phyloP scores from a whole-genome alignment of 441 rosid species.

The Adansonia madagascariensis region DNA sequence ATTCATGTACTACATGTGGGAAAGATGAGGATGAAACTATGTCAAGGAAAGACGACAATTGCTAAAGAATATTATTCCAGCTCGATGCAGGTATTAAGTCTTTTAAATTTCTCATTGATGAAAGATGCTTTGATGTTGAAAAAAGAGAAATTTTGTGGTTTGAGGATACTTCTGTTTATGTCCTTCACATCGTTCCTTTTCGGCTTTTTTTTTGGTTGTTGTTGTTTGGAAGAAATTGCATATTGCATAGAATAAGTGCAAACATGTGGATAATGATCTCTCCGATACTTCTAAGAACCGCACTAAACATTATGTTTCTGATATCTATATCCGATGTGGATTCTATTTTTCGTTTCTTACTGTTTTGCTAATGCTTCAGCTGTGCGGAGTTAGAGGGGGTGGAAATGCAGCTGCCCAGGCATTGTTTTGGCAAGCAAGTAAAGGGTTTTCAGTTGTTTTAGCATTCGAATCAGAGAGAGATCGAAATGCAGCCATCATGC shows the following conservation, averaged over 20 bases:
- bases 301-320: neutral
- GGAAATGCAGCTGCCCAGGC: slow-evolving; percentile 98
- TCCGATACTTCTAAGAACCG: neutral
- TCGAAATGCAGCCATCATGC: slow-evolving; percentile 89
- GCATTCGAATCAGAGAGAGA: slow-evolving; percentile 93
- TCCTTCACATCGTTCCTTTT: neutral
- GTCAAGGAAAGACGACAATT: slow-evolving; percentile 67
- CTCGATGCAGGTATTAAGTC: slow-evolving; percentile 68
- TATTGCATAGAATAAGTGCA: neutral
- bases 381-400: slow-evolving; percentile 98
- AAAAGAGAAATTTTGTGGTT: neutral
- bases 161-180: neutral
- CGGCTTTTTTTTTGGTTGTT: neutral
- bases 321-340: too few species aligned
- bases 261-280: slow-evolving; percentile 1
- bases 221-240: neutral
- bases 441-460: slow-evolving; percentile 69
- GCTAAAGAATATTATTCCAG: slow-evolving; percentile 88
- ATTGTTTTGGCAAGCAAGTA: slow-evolving; percentile 85
- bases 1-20: slow-evolving; percentile 86
- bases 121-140: too few species aligned
- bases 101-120: neutral
- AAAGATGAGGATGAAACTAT: slow-evolving; percentile 94
- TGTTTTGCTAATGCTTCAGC: slow-evolving; percentile 41
- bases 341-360: too few species aligned